Conservation (phyloP, 371 early-diverging fungal species). For the Polyrhizophydium stewartii region DNA sequence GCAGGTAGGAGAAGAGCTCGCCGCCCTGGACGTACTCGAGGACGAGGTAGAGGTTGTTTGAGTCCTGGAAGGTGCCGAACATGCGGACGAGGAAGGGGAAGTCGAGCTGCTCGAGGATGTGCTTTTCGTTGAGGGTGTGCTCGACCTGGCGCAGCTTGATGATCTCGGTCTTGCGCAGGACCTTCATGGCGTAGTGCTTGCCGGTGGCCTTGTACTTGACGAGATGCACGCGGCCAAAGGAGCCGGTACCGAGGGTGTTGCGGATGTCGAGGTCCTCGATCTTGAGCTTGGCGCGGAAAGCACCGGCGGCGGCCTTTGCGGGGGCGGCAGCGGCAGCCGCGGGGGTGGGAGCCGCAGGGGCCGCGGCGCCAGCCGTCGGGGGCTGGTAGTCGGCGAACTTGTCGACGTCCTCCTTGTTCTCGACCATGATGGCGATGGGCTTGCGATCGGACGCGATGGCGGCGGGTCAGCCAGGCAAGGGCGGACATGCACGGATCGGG, state of each 20-base stretch:
- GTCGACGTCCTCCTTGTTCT: constrained; percentile 80
- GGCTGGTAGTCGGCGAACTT: constrained; percentile 77
- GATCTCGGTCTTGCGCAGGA: constrained; percentile 86
- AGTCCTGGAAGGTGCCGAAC: constrained; percentile 87
- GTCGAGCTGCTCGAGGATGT: constrained; percentile 70
- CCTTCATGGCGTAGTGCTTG: constrained; percentile 92
- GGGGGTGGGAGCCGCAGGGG: neutral
- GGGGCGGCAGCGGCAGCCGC: neutral
- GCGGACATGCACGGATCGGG: too few relatives aligned
- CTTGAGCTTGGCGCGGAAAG: constrained; percentile 10
- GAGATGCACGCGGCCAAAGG: constrained; percentile 97
- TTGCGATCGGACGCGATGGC: too few relatives aligned
- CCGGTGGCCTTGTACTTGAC: constrained; percentile 63
- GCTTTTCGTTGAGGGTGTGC: constrained; percentile 93
- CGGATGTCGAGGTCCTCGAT: constrained; percentile 31
- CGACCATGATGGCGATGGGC: constrained; percentile 91
- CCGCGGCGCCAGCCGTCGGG: constrained; percentile 3
- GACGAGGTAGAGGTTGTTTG: constrained; percentile 78
- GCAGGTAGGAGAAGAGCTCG: constrained; percentile 79
- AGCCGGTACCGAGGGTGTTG: constrained; percentile 84
- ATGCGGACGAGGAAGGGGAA: constrained; percentile 94
- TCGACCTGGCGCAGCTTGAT: constrained; percentile 92
- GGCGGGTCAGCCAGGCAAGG: too few relatives aligned
- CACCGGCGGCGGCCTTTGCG: neutral
- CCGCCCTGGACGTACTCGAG: constrained; percentile 96